Evolutionary conservation across 257 asterid species (phyloP).

Genomic region (Rhazya stricta): DNA sequence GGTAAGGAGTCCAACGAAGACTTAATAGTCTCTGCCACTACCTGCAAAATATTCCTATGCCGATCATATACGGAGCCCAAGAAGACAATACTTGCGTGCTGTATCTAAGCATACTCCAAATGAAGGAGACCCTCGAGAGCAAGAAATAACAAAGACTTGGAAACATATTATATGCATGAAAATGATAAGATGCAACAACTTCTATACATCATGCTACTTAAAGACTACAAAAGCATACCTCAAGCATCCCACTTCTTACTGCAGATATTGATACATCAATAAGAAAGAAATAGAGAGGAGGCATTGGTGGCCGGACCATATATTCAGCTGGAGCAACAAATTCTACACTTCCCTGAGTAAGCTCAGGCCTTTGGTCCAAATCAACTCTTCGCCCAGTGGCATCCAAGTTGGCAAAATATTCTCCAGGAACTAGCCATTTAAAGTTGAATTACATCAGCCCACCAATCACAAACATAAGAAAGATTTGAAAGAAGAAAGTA

Average conservation of each 20-base stretch:
- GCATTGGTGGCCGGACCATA: constrained; percentile 98
- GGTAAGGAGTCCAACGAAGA: constrained; percentile 86
- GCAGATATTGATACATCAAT: constrained; percentile 90
- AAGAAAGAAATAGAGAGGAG: constrained; percentile 81
- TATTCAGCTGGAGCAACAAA: constrained; percentile 92
- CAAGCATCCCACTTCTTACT: constrained; percentile 85
- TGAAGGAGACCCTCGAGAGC: not conserved
- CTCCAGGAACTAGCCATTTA: constrained; percentile 68
- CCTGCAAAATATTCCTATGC: constrained; percentile 44
- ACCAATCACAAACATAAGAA: constrained; percentile 12
- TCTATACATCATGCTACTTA: not conserved
- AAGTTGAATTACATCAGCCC: constrained; percentile 26
- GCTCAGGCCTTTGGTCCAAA: constrained; percentile 93
- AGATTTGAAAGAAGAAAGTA: not conserved
- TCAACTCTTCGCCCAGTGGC: constrained; percentile 78
- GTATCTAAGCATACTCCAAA: not conserved
- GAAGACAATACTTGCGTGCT: not conserved
- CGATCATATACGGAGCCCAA: not conserved
- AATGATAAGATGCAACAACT: not conserved
- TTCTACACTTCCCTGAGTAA: constrained; percentile 83
- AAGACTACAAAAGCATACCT: constrained; percentile 46
- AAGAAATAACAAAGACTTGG: not conserved
- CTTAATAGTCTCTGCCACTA: constrained; percentile 78
- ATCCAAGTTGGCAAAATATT: constrained; percentile 80
- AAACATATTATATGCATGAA: not conserved